phyloP scores from a whole-genome alignment of 1,139 yeast species.

The Lodderomyces margitis region DNA sequence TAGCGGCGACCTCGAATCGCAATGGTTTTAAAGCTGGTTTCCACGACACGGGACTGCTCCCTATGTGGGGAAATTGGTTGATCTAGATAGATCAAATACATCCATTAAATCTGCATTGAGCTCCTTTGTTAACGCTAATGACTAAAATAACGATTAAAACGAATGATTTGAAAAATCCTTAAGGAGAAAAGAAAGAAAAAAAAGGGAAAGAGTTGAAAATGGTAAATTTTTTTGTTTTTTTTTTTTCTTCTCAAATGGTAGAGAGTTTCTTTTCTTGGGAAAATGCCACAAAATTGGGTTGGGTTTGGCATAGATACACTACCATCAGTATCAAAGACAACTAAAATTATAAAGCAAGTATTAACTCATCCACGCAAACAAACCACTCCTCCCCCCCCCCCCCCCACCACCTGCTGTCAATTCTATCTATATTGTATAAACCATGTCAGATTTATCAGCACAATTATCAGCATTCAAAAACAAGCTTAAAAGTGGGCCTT shows the following conservation, averaged over 20 bases:
- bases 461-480: conserved; percentile 50
- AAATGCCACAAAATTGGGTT: too few species aligned
- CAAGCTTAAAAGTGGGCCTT: conserved; percentile 48
- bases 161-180: not conserved
- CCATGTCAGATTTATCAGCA: conserved; percentile 46
- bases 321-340: not conserved
- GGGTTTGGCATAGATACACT: not conserved
- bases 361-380: too few species aligned
- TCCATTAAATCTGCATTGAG: conserved; percentile 3
- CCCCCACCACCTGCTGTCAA: not conserved
- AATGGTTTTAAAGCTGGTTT: conserved; percentile 69
- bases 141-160: conserved; percentile 3
- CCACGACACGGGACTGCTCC: conserved; percentile 14
- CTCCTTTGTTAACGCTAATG: conserved; percentile 12
- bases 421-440: conserved; percentile 1
- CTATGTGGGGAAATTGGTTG: conserved; percentile 14
- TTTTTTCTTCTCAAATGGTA: too few species aligned
- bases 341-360: too few species aligned
- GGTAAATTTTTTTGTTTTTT: not conserved
- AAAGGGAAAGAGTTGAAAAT: conserved; percentile 3
- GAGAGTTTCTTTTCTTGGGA: too few species aligned
- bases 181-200: conserved; percentile 6
- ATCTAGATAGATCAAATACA: conserved; percentile 25
- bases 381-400: not conserved
- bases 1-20: conserved; percentile 86